Base-by-base conservation (phyloP, 1,139 yeast species). In the Meyerozyma smithsonii region DNA sequence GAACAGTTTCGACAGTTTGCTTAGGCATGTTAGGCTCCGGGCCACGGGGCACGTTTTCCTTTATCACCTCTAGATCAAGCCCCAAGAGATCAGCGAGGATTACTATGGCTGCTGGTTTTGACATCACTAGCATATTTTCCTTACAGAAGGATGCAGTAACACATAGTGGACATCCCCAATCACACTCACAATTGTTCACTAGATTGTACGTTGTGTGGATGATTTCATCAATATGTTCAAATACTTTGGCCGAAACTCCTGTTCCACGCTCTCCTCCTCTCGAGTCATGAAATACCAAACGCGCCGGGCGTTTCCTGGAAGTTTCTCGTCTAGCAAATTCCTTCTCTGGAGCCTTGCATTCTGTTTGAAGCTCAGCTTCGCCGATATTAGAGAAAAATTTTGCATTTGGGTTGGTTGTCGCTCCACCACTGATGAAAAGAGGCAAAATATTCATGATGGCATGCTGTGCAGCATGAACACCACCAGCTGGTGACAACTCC, bases 401-500 rank as follows among this genome's bases (percentile, higher is more conserved):
- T 7, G 77, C 77, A 43, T 64, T 64, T 0, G 66, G 63, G 33
- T 61, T 56, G 4, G 69, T 59, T n/a, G 63, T 56, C 1, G 68
- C 69, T 2, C 66, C 64, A 2, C 72, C 71, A 42, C 61, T 59
- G 5, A 71, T 64, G 46, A 78, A 77, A 4, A 74, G 51, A 0
- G 96, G 95, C 19, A 89, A 58, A 46, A 85, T 72, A 37, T 84
- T 84, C 75, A 88, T 82, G 1, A 90, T 65, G 0, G 88, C 88
- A 64, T 92, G 99, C 49, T 89, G 94, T 0, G 96, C 95, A 5
- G 95, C 97, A 63, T 94, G 99, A n/a, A 92, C 87, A 0, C 94
- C 95, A 2, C 88, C 98, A 0, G 97, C 92, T 2, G 82, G 64
- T 33, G 79, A 84, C 34, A 92, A 62, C 3, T 66, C 53, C 48